A percentile compares a stretch with the other conserved stretches of the same genome.
Evolutionary conservation across 2,329 filamentous ascomycete species (phyloP).

Genomic region (Aspergillus latus): DNA sequence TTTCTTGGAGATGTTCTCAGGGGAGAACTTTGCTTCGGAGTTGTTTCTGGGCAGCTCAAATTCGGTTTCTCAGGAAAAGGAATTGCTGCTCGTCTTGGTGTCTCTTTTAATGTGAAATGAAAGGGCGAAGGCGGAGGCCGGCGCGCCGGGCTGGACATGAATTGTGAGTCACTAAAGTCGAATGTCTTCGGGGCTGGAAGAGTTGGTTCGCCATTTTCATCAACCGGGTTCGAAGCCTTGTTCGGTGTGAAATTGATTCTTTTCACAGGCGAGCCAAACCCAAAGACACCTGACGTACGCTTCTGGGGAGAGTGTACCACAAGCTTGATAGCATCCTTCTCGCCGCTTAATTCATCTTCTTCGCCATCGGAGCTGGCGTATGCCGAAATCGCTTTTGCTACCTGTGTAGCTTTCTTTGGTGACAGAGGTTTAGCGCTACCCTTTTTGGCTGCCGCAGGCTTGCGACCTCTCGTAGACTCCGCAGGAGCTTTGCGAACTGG

Average conservation of each 20-base stretch:
- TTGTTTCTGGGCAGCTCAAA: slow-evolving; percentile 25
- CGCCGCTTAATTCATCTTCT: slow-evolving; percentile 45
- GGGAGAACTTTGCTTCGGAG: slow-evolving; percentile 37
- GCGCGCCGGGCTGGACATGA: slow-evolving; percentile 47
- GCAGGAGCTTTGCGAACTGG: slow-evolving; percentile 46
- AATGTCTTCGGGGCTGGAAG: slow-evolving; percentile 30
- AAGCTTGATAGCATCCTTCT: slow-evolving; percentile 36
- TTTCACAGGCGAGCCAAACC: slow-evolving; percentile 37
- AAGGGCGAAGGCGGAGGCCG: slow-evolving; percentile 47
- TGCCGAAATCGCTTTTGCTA: slow-evolving; percentile 41
- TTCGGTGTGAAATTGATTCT: slow-evolving; percentile 32
- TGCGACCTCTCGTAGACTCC: slow-evolving; percentile 30
- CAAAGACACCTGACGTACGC: slow-evolving; percentile 26
- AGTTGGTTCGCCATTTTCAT: slow-evolving; percentile 36
- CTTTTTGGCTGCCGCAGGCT: slow-evolving; percentile 35
- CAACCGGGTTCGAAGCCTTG: slow-evolving; percentile 27
- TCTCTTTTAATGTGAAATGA: slow-evolving; percentile 44
- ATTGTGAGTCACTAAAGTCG: slow-evolving; percentile 33
- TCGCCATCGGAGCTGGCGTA: slow-evolving; percentile 41
- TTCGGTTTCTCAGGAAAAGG: slow-evolving; percentile 25
- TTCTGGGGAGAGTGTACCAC: slow-evolving; percentile 38
- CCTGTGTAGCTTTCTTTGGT: slow-evolving; percentile 50
- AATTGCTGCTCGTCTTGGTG: slow-evolving; percentile 38
- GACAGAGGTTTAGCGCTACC: slow-evolving; percentile 41
- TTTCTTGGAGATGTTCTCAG: slow-evolving; percentile 48